Evolutionary conservation across 371 early-diverging fungal species (phyloP), one percentile per base, ranked within the genome.

Genomic region (Mucor irregularis): DNA sequence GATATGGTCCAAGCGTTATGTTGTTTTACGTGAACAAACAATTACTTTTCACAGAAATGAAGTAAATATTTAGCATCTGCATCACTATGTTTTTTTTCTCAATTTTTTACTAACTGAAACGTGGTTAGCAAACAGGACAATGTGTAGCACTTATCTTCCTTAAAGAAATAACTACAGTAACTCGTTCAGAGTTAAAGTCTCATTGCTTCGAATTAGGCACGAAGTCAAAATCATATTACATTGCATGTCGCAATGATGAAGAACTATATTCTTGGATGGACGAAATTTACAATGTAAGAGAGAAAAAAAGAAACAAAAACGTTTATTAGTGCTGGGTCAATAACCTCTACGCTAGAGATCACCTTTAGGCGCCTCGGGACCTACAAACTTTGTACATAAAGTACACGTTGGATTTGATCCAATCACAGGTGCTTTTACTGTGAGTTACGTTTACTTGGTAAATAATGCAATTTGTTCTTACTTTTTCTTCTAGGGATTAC

Each of bases 381-480:
- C 94, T 13, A 90, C 92, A 19, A 87, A 91, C 72, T 91, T 93
- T 70, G 83, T 84, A 49, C 94, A 94, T 68, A 80, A 90, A 53
- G 82, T 90, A 21, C 95, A 95, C 67, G 93, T 94, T 44, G 94
- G 91, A 25, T 94, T 92, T 67, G 92, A 95, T 64, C 85, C 87
- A 2, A 68, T 78, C 30, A 88, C 83, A 51, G 95, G 95, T 14
- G 77, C 81, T 43, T 94, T 93, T 61, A 91, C 89, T 26, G 88
- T 87, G 71, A 57, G 69, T 68, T 10, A 24, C 3, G 24, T 21
- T 3, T 14, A 39, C 21, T 14, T 39, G 39, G 5, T 19, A 31
- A 38, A 22, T 42, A 17, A 26, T 39, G 19, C 19, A n/a, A 30
- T 4, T 14, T 45, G 39, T 49, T n/a, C n/a, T n/a, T n/a, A n/a